phyloP scores from a whole-genome alignment of 371 early-diverging fungal genomes.

The Syncephalastrum monosporum region DNA sequence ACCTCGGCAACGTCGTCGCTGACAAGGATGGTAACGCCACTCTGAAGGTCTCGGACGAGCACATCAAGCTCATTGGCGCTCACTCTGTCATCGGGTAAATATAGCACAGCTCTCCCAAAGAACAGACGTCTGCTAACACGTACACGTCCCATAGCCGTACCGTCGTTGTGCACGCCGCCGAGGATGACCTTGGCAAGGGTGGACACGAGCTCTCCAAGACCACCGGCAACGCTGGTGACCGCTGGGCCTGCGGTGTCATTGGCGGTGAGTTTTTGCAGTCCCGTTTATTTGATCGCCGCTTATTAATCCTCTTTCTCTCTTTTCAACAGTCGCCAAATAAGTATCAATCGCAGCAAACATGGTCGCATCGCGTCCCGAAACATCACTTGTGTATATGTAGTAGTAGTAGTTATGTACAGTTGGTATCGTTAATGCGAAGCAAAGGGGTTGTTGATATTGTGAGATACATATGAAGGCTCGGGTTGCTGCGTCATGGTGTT shows the following conservation, averaged over 20 bases:
- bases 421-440: conserved; percentile 3
- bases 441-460: conserved; percentile 4
- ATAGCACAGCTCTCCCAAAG: not conserved
- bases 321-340: conserved; percentile 10
- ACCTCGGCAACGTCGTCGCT: conserved; percentile 83
- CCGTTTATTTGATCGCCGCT: too few species aligned
- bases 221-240: conserved; percentile 87
- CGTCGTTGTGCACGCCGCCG: conserved; percentile 80
- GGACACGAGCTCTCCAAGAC: conserved; percentile 72
- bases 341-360: not conserved
- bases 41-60: conserved; percentile 59
- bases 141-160: conserved; percentile 58
- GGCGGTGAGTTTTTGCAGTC: conserved; percentile 48
- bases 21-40: conserved; percentile 58
- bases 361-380: not conserved
- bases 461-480: conserved; percentile 2
- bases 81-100: conserved; percentile 75
- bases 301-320: too few species aligned
- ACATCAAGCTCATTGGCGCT: conserved; percentile 77
- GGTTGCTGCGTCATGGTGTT: not conserved
- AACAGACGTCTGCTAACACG: not conserved
- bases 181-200: conserved; percentile 84
- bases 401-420: not conserved
- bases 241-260: conserved; percentile 89
- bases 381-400: not conserved